Evolutionary conservation across 2,329 filamentous ascomycete genomes (phyloP).

Genomic region (Xylaria polymorpha): DNA sequence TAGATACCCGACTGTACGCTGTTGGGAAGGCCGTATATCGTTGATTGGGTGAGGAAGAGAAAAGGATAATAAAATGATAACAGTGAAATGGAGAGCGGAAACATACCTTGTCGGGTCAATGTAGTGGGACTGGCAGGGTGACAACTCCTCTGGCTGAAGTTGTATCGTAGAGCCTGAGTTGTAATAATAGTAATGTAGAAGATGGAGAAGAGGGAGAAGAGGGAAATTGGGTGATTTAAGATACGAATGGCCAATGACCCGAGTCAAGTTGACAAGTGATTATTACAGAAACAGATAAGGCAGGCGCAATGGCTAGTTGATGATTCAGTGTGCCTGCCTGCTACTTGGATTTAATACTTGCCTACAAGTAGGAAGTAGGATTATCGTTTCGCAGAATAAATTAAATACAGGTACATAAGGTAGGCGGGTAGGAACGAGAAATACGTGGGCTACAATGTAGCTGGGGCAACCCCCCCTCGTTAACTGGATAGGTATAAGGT

Average conservation of each 20-base stretch:
- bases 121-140: background rate
- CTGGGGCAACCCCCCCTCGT: background rate
- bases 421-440: background rate
- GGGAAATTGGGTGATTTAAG: background rate
- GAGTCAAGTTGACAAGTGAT: no score
- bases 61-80: background rate
- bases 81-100: background rate
- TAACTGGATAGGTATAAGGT: no score
- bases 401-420: background rate
- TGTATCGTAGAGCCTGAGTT: background rate
- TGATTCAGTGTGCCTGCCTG: background rate
- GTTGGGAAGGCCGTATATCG: background rate
- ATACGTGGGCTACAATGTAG: background rate
- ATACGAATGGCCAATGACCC: background rate
- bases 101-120: constrained; percentile 1
- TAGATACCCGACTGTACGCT: background rate
- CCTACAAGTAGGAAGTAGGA: no score
- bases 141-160: background rate
- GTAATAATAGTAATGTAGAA: background rate
- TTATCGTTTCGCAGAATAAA: background rate
- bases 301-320: background rate
- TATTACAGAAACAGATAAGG: background rate
- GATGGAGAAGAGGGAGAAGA: background rate
- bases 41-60: background rate
- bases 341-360: background rate